Evolutionary conservation across 768 basidiomycete genomes (phyloP).

Genomic region (Lactifluus rugatus): DNA sequence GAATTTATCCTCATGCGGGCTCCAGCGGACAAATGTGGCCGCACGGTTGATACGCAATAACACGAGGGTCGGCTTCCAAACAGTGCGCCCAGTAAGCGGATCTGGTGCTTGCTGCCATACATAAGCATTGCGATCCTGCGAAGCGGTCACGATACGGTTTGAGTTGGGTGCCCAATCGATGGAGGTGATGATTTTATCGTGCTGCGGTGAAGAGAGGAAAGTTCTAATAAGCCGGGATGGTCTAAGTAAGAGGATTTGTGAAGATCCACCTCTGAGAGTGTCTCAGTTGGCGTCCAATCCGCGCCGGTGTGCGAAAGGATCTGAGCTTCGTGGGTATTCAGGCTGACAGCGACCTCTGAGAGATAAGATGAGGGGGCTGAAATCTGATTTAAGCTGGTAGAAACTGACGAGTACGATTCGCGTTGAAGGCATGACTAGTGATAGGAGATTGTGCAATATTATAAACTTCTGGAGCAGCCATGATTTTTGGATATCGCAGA

Average conservation of each 20-base stretch:
- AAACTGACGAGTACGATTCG: slow-evolving; percentile 72
- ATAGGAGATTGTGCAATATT: slow-evolving; percentile 75
- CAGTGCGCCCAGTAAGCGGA: slow-evolving; percentile 52
- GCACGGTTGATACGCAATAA: slow-evolving; percentile 91
- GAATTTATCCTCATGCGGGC: slow-evolving; percentile 96
- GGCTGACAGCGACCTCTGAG: slow-evolving; percentile 81
- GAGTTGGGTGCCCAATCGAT: slow-evolving; percentile 98
- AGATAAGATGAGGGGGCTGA: background rate
- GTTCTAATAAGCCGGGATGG: background rate
- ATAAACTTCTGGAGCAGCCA: slow-evolving; percentile 71
- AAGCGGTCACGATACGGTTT: slow-evolving; percentile 95
- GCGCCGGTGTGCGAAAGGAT: slow-evolving; percentile 60
- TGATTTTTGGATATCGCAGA: slow-evolving; percentile 32
- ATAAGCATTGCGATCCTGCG: slow-evolving; percentile 98
- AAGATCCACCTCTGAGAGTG: slow-evolving; percentile 67
- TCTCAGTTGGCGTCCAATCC: slow-evolving; percentile 65
- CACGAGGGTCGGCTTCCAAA: slow-evolving; percentile 97
- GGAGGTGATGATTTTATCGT: slow-evolving; percentile 95
- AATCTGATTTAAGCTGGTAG: slow-evolving; percentile 5
- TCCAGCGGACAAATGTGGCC: slow-evolving; percentile 93
- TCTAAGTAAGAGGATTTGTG: background rate
- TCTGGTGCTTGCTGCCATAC: slow-evolving; percentile 88
- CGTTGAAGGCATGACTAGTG: slow-evolving; percentile 85
- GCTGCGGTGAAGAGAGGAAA: slow-evolving; percentile 38
- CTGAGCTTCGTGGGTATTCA: slow-evolving; percentile 84